These are phyloP conservation scores for Coemansia sp. DNA, from an alignment of 192 early-diverging fungal genomes.

Conservation along the genomic window DNA sequence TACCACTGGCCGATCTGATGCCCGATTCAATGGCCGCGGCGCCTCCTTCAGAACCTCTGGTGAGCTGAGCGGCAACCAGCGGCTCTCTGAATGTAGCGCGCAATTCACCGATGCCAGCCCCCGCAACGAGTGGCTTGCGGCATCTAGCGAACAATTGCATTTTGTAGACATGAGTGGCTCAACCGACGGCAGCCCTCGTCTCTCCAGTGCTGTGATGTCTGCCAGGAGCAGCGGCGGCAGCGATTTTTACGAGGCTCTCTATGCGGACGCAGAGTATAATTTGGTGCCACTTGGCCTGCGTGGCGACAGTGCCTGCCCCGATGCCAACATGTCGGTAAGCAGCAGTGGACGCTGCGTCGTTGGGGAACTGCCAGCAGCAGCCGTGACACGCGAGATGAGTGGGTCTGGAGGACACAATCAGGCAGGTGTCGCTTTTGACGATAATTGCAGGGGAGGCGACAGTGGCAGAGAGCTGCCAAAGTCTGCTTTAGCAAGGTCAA, in stretches of 20 bases:
- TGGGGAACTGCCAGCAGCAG: background rate
- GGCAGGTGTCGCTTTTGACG: background rate
- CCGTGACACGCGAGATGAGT: constrained; percentile 7
- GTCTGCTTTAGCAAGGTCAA: background rate
- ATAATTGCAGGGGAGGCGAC: constrained; percentile 5
- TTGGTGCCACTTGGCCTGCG: constrained; percentile 4
- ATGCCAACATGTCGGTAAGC: constrained; percentile 10
- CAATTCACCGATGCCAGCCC: constrained; percentile 11
- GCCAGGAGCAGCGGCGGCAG: constrained; percentile 10
- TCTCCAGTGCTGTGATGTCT: constrained; percentile 5
- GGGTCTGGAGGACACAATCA: constrained; percentile 6
- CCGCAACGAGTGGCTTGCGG: constrained; percentile 12
- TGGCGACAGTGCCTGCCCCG: constrained; percentile 9
- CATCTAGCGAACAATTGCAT: constrained; percentile 11
- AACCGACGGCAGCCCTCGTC: background rate
- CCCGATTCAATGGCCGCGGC: constrained; percentile 9
- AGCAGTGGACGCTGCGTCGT: background rate
- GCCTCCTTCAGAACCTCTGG: background rate
- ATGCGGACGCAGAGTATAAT: constrained; percentile 7
- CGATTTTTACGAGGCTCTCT: constrained; percentile 10
- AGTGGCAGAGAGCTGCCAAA: background rate
- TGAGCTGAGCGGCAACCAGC: background rate
- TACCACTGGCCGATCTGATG: background rate
- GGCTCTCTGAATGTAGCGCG: constrained; percentile 10
- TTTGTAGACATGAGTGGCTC: constrained; percentile 3